Conservation (phyloP, 441 rosid genomes). For the Corymbia citriodora region DNA sequence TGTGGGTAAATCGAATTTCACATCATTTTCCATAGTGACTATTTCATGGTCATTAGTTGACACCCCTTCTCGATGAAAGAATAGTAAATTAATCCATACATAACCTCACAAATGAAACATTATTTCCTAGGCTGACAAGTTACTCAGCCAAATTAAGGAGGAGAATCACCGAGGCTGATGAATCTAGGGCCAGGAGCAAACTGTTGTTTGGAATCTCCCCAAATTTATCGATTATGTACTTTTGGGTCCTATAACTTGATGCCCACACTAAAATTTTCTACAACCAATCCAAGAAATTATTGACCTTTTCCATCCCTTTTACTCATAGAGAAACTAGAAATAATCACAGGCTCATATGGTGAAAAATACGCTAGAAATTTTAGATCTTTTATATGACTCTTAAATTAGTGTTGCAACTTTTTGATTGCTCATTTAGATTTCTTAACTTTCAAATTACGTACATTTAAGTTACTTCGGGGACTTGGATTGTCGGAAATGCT, state of each 20-base stretch:
- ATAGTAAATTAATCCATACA: background rate
- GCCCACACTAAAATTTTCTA: background rate
- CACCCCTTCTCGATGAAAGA: no score
- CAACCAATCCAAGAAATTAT: background rate
- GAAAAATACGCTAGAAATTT: background rate
- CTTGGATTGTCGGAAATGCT: fast-evolving
- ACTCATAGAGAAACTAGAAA: background rate
- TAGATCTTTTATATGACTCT: background rate
- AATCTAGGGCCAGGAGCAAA: background rate
- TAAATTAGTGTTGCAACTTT: fast-evolving
- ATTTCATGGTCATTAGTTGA: no score
- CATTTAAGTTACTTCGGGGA: background rate
- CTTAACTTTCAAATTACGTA: background rate
- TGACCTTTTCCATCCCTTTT: background rate
- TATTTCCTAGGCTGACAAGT: background rate
- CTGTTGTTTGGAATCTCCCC: background rate
- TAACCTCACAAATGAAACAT: background rate
- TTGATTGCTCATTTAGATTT: background rate
- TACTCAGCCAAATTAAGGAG: background rate
- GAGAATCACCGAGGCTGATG: background rate
- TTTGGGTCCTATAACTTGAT: background rate
- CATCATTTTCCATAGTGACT: no score
- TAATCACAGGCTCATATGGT: background rate
- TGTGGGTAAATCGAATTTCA: background rate
- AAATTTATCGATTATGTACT: background rate